Evolutionary conservation across 2,329 filamentous ascomycete species (phyloP), one percentile per base, ranked within the genome.

Genomic region (Coniosporium tulheliwenetii): DNA sequence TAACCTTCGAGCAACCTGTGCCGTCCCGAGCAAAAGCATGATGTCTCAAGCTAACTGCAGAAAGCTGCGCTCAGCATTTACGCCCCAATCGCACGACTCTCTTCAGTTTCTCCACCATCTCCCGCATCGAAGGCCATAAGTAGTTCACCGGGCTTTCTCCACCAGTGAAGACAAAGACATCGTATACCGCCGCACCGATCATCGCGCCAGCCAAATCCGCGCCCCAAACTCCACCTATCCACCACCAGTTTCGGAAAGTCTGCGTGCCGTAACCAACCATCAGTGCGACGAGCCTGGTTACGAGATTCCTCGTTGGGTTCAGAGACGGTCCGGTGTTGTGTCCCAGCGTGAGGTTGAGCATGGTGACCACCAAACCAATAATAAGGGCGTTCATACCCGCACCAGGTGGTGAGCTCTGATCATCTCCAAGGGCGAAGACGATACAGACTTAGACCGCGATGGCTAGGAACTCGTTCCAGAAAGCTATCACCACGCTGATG

Each of bases 61-160:
- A 26, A 26, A 26, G 19, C 19, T 26, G 19, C 19, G 7, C 19
- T 26, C 19, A 26, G 19, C 19, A 3, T 26, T 26, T 26, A 7
- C 19, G 19, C 19, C 19, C 19, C 19, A 26, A 26, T 7, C 19
- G 4, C 19, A 26, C 3, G 19, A 26, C 19, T 26, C 19, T 41
- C 39, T 31, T 31, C 19, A 41, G 8, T 32, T 37, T 37, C 10
- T 26, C 32, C 13, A 15, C 13, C 12, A 15, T 29, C 48, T 59
- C 53, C 7, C 60, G 63, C 38, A 62, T 54, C 44, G 57, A 57
- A 19, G 55, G 49, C 3, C 63, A 47, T 13, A 50, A 64, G 48
- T 71, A 71, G 46, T 71, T 71, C 13, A 71, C 60, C 0, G 67
- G 68, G 35, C 60, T 64, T 48, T 71, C 68, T 1, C 66, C 67